Percentiles rank a stretch among this genome's conserved stretches.
Evolutionary conservation across 176 grass and related monocot species (phyloP).

Genomic region (Ensete glaucum): DNA sequence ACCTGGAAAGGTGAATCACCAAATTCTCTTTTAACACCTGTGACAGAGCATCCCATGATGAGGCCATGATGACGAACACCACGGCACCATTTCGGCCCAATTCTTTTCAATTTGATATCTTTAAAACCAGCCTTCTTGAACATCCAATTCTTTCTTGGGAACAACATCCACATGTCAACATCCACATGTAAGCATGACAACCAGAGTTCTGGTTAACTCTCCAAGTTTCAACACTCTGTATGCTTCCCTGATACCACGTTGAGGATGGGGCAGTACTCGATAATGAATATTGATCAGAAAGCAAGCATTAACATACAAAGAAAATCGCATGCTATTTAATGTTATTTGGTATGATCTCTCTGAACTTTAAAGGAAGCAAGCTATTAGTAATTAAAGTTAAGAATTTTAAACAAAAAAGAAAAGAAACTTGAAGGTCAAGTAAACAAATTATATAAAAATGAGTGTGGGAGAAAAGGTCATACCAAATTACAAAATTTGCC

Average conservation of each 20-base stretch:
- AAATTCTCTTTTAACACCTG: conserved; percentile 52
- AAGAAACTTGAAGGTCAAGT: too few species aligned
- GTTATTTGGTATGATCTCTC: neutral
- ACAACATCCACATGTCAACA: conserved; percentile 96
- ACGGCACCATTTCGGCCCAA: conserved; percentile 92
- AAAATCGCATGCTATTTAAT: neutral
- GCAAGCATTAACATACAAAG: neutral
- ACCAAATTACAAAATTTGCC: too few species aligned
- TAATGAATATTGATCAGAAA: conserved; percentile 31
- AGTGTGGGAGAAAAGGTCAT: too few species aligned
- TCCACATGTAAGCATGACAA: conserved; percentile 76
- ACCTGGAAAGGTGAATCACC: conserved; percentile 81
- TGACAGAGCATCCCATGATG: conserved; percentile 92
- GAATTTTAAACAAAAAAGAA: neutral
- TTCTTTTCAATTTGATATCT: conserved; percentile 81
- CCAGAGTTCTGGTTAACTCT: conserved; percentile 63
- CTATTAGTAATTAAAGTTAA: neutral
- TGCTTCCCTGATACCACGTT: conserved; percentile 85
- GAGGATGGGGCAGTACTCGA: conserved; percentile 90
- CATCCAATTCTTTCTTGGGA: conserved; percentile 91
- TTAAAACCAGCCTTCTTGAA: conserved; percentile 83
- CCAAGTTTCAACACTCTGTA: conserved; percentile 78
- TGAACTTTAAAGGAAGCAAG: neutral
- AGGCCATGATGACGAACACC: conserved; percentile 82
- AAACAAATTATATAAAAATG: too few species aligned